Base-by-base conservation (phyloP, 352 stramenopile species). In the Phytophthora vignae region DNA sequence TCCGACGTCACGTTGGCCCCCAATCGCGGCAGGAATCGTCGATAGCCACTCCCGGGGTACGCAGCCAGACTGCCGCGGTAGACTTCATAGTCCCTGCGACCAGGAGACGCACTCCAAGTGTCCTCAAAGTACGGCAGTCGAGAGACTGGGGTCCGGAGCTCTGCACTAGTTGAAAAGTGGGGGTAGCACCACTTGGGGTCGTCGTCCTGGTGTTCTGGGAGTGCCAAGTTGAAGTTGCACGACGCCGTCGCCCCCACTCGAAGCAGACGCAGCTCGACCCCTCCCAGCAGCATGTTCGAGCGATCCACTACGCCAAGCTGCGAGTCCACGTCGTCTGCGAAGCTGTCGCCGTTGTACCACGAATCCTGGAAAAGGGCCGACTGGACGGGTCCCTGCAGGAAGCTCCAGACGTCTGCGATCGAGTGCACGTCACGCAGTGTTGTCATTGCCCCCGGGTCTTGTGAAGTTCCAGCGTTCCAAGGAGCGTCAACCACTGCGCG, bases 291-390 rank as follows among this genome's bases (percentile, higher is more conserved):
- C 38, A 88, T 12, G 42, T 88, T 80, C 6, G 73, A 57, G 15
- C 78, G 71, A 50, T 80, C 78, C 2, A 89, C 74, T 15, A 89
- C n/a, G 9, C 79, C 83, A n/a, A 90, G 62, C 14, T 84, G 84
- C 9, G 63, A 84, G 25, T 87, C 77, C 6, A 84, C 79, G 42
- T 92, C 84, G 4, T 61, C 50, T 2, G 56, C 44, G 25, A 86
- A 91, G 22, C 50, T 64, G 42, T 92, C 81, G 14, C 83, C 84
- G 60, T 90, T 91, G 62, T 87, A 90, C 76, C 81, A 90, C 11
- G 40, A 74, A 12, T 82, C 67, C 10, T 83, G 78, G 58, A 93
- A 91, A 19, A 91, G 69, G 4, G 69, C 52, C 1, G 64, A 62
- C 50, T 85, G 65, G 0, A 91, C 64, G 17, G 84, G 83, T 1